Base-by-base conservation (phyloP, 2,329 filamentous ascomycete genomes). In the Alternaria arborescens region DNA sequence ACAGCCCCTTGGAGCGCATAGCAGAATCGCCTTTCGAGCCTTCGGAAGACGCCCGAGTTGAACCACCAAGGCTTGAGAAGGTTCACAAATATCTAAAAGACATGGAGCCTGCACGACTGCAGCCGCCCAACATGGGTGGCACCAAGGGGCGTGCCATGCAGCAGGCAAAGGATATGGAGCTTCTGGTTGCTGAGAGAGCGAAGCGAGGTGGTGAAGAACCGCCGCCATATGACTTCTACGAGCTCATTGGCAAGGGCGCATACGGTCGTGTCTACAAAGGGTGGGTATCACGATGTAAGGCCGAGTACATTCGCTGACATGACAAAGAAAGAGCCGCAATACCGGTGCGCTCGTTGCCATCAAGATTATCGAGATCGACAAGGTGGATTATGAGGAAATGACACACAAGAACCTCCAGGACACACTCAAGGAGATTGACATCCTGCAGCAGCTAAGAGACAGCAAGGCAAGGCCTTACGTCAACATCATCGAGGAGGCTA, bases 301-400 rank as follows among this genome's bases (percentile, higher is more conserved):
- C 22, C n/a, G 5, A 36, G 10, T 24, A 43, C 20, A 50, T 52
- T 52, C 8, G 57, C 68, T 77, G 57, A 79, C 56, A 30, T 14
- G 24, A 16, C 50, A 18, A 18, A 81, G 78, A 66, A 77, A 77
- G 64, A 78, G 79, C 53, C 76, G 79, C 34, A 71, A 69, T 18
- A 81, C 76, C 5, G 76, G 77, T 38, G 74, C 85, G 64, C 79
- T 91, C 22, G 90, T 93, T 24, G 90, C 91, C 18, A 86, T 93
- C 73, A 93, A 95, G 79, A 94, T 94, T 69, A 92, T 94, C 72
- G 90, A 94, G 74, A 91, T 94, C 47, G 92, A 95, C 71, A 90
- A 91, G 71, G 86, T 87, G 66, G 92, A 94, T 76, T 83, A 82
- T 48, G 71, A 78, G 47, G 77, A 73, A 54, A 75, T 75, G 70